These are phyloP conservation scores for Adansonia rubrostipa DNA, from an alignment of 441 rosid genomes.

Conservation along the genomic window DNA sequence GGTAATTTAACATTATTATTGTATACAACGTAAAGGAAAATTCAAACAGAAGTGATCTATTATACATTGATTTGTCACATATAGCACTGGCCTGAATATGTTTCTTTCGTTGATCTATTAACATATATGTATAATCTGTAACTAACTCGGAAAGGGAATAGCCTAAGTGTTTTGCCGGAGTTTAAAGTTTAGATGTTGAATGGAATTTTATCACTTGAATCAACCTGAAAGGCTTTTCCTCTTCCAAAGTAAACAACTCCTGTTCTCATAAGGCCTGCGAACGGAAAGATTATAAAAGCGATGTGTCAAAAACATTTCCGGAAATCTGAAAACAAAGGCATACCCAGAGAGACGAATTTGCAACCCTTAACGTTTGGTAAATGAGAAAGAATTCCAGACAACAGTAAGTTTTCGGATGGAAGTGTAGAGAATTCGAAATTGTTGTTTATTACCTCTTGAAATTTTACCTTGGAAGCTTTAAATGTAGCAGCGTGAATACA, in stretches of 20 bases:
- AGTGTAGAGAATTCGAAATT: constrained; percentile 17
- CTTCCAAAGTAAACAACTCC: constrained; percentile 53
- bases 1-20: background rate
- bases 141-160: constrained; percentile 4
- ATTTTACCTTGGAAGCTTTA: constrained; percentile 58
- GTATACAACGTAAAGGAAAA: background rate
- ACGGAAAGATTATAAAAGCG: constrained; percentile 4
- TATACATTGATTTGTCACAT: constrained; percentile 12
- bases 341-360: background rate
- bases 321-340: background rate
- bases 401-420: background rate
- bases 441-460: constrained; percentile 17
- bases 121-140: too few species aligned
- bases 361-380: background rate
- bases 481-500: constrained; percentile 69
- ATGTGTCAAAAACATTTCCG: background rate
- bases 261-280: constrained; percentile 61
- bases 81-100: constrained; percentile 4
- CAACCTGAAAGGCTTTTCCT: constrained; percentile 50
- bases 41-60: background rate
- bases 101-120: constrained; percentile 6
- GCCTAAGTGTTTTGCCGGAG: background rate
- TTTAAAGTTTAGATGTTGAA: background rate
- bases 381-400: background rate
- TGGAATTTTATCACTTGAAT: constrained; percentile 4